Conservation (phyloP, 2,329 filamentous ascomycete species). For the Aspergillus thermomutatus region DNA sequence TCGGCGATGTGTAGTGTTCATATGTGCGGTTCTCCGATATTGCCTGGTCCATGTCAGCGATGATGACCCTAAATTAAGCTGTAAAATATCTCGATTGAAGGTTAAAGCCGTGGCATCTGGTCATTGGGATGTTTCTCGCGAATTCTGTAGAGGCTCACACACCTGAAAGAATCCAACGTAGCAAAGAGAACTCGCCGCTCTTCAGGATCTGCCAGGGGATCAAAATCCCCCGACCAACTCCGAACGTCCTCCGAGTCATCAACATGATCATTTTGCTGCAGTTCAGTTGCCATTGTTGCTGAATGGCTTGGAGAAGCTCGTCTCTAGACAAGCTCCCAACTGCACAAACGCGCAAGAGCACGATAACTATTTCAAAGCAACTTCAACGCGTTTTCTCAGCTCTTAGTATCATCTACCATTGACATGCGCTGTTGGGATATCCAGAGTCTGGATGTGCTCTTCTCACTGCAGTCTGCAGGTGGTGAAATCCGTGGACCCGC, state of each 20-base stretch:
- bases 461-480: background rate
- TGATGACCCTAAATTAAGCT: background rate
- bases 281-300: slow-evolving; percentile 8
- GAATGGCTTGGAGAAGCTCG: background rate
- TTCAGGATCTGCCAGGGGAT: slow-evolving; percentile 69
- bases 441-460: background rate
- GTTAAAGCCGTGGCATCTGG: background rate
- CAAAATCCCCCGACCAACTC: slow-evolving; percentile 61
- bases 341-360: background rate
- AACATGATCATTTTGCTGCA: slow-evolving; percentile 6
- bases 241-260: slow-evolving; percentile 17
- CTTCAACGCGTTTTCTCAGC: background rate
- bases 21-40: slow-evolving; percentile 80
- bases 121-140: background rate
- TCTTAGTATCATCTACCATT: background rate
- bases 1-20: slow-evolving; percentile 85
- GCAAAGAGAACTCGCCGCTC: slow-evolving; percentile 77
- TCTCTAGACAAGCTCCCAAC: background rate
- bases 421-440: background rate
- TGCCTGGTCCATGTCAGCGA: slow-evolving; percentile 54
- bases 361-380: background rate
- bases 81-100: background rate
- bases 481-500: slow-evolving; percentile 9
- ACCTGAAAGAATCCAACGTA: slow-evolving; percentile 87
- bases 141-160: slow-evolving; percentile 36